Evolutionary conservation across 805 yeast species (phyloP).

Genomic region (Cyberlindnera suaveolens): DNA sequence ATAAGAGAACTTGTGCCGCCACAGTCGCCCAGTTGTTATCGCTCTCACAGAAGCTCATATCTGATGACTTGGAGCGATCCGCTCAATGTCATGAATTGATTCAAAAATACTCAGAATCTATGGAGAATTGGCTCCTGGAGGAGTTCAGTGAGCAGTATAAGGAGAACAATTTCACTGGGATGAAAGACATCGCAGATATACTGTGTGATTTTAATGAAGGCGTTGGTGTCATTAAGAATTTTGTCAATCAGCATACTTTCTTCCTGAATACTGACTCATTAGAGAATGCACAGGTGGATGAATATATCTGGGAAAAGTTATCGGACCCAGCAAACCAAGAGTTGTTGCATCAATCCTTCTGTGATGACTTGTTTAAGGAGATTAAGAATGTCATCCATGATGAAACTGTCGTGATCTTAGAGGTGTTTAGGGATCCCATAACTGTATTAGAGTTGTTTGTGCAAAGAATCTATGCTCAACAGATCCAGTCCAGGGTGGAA

Average conservation of each 20-base stretch:
- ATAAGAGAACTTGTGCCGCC: slow-evolving; percentile 61
- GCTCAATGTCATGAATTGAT: slow-evolving; percentile 34
- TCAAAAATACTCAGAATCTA: slow-evolving; percentile 64
- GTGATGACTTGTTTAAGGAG: slow-evolving; percentile 48
- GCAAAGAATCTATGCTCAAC: slow-evolving; percentile 72
- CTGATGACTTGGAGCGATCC: slow-evolving; percentile 43
- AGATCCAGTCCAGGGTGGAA: slow-evolving; percentile 51
- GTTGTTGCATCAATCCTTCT: slow-evolving; percentile 43
- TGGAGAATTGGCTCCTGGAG: slow-evolving; percentile 67
- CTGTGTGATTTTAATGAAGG: slow-evolving; percentile 83
- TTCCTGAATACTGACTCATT: slow-evolving; percentile 36
- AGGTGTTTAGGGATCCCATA: slow-evolving; percentile 67
- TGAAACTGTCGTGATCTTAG: slow-evolving; percentile 67
- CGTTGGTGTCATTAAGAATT: slow-evolving; percentile 70
- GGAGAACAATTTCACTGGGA: slow-evolving; percentile 56
- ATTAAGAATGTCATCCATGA: slow-evolving; percentile 54
- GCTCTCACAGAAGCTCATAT: slow-evolving; percentile 58
- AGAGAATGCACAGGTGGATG: slow-evolving; percentile 32
- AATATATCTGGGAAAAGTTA: slow-evolving; percentile 51
- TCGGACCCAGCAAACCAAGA: slow-evolving; percentile 51
- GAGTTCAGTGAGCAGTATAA: slow-evolving; percentile 72
- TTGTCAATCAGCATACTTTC: slow-evolving; percentile 72
- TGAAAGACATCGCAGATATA: slow-evolving; percentile 72
- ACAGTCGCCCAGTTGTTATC: slow-evolving; percentile 58
- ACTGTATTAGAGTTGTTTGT: slow-evolving; percentile 62